Evolutionary conservation across 768 basidiomycete genomes (phyloP), one percentile per base, ranked within the genome.

Genomic region (Coprinellus micaceus): DNA sequence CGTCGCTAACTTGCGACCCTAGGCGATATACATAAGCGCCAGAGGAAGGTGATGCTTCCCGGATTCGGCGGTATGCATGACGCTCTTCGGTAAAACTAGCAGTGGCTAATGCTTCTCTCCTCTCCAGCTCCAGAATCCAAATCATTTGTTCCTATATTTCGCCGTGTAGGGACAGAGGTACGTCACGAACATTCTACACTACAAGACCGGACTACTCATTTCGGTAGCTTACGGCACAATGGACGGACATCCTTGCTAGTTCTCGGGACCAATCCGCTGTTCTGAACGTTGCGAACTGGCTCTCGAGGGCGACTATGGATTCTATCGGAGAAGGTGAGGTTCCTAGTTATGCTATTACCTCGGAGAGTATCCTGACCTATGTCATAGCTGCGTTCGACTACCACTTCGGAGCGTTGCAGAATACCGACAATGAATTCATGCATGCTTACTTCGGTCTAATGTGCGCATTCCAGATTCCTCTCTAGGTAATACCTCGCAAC

Each of bases 381-480:
- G 30, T 52, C 21, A 30, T 49, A 80, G 78, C 78, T 54, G 78
- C 78, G 2, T 80, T 80, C 66, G 82, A 82, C 61, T 82, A 82
- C 63, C 75, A 82, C 17, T 82, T 85, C 55, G 81, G 80, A 24
- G 78, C 78, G 0, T 61, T 83, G n/a, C 68, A 75, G 12, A 70
- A 80, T 53, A 63, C 69, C 2, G 72, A 81, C 44, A 82, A 82
- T 63, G 76, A 78, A 56, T 78, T 85, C 45, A 79, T 77, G 67
- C 74, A 77, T 58, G 78, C 82, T 3, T 84, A 83, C 63, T 72
- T 75, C 54, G 81, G 79, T 37, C 69, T 82, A 15, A 77, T 81
- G 79, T 77, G 54, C 30, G 66, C 64, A 25, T 44, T 26, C 6
- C 19, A 43, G 19, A 29, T 39, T 53, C 24, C 36, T 26, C n/a